Percentiles rank a stretch among this genome's conserved stretches.
These are phyloP conservation scores for Fusarium armeniacum DNA, from an alignment of 2,329 filamentous ascomycete genomes.

Conservation along the genomic window DNA sequence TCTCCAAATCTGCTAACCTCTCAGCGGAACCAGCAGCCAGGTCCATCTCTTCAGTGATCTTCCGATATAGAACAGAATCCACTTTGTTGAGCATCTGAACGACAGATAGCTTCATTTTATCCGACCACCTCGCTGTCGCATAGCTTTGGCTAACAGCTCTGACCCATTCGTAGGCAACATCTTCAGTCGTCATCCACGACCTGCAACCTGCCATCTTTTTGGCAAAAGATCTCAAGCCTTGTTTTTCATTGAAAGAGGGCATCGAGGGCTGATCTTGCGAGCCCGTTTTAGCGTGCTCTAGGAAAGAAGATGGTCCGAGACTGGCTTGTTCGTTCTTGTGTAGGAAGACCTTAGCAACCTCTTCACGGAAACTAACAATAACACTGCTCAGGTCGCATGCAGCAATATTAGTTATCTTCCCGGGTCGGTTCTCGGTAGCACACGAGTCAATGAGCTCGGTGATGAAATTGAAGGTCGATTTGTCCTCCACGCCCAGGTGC, in stretches of 20 bases:
- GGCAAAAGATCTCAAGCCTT: conserved; percentile 67
- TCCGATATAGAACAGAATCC: conserved; percentile 66
- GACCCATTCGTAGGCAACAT: conserved; percentile 72
- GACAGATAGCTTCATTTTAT: conserved; percentile 68
- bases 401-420: conserved; percentile 62
- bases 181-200: conserved; percentile 67
- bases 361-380: conserved; percentile 66
- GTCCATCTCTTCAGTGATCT: conserved; percentile 60
- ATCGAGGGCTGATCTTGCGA: conserved; percentile 64
- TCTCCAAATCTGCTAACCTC: conserved; percentile 55
- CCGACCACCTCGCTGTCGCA: conserved; percentile 68
- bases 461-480: conserved; percentile 60
- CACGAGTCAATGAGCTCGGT: conserved; percentile 67
- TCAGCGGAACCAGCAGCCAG: conserved; percentile 46
- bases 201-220: conserved; percentile 58
- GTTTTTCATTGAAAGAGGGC: conserved; percentile 65
- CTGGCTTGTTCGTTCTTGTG: conserved; percentile 67
- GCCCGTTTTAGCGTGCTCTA: conserved; percentile 72
- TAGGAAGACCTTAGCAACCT: conserved; percentile 66
- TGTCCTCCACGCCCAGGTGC: conserved; percentile 67
- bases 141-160: conserved; percentile 66
- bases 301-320: conserved; percentile 71
- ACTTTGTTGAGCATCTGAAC: conserved; percentile 69
- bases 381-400: conserved; percentile 65
- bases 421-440: conserved; percentile 64